Base-by-base conservation (phyloP, 192 early-diverging fungal species). In the Chytriomyces hyalinus region DNA sequence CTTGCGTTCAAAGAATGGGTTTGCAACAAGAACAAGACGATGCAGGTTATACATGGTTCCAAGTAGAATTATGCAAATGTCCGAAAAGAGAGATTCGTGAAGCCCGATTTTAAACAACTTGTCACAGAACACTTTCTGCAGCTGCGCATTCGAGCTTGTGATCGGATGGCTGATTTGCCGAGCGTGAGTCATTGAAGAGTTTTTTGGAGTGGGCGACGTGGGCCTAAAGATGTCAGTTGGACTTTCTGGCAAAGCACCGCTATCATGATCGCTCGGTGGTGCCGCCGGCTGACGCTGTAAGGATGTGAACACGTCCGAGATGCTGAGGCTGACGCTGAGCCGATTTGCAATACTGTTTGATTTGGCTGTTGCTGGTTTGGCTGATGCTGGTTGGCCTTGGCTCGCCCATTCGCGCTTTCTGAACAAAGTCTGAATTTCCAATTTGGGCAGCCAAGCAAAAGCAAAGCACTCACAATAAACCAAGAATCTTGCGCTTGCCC, bases 31-130 rank as follows among this genome's bases (percentile, higher is more conserved):
- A 15, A 75, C n/a, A 15, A 75, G 13, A 10, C 73, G 61, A 51
- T 75, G 73, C 46, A 75, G 63, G 26, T 64, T 66, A 46, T 75
- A 75, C 45, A 64, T 65, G 6, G 73, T 75, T n/a, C 49, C 61
- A 1, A 66, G 47, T 7, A 48, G 49, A 26, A 65, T 75, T 46
- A 75, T 26, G 10, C 63, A 28, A 10, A 75, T 48, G 48, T 75
- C 73, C 26, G 73, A 75, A 51, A 75, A 75, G 8, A 75, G 47
- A 10, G 73, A 22, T 8, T 75, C 73, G 43, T 75, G 73, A 13
- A 75, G 48, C 11, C 73, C 73, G n/a, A 49, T 22, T 9, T 62
- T 45, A 36, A 75, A 46, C 47, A 75, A 57, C 26, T 51, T 66
- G 13, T 13, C 11, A 36, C 73, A 75, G 13, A 75, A 10, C n/a